Base-by-base conservation (phyloP, 2,329 filamentous ascomycete species). In the Hypoxylon sp. region DNA sequence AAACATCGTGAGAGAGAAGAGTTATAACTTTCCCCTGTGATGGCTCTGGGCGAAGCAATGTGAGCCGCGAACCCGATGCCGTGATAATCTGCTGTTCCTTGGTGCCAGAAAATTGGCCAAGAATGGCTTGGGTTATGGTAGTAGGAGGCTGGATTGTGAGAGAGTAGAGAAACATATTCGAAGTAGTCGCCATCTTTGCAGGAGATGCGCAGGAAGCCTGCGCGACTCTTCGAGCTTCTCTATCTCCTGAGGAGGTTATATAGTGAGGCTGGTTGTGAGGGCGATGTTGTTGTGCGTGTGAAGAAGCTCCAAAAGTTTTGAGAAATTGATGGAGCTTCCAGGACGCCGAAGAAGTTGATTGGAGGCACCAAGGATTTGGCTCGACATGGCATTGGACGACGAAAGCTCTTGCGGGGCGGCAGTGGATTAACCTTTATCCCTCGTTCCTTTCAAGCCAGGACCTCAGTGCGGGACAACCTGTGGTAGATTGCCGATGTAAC, bases 31-130 rank as follows among this genome's bases (percentile, higher is more conserved):
- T 97, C 72, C 93, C 93, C 77, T 94, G 91, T 1, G 90, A 87
- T 24, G 93, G 90, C 78, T 97, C 93, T 21, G 96, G 93, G 67
- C 94, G 92, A 76, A 97, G 88, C 62, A 99, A 89, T 42, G 92
- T 92, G 68, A 99, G 88, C 73, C 92, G 92, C 68, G 96, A 97
- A 68, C 96, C 96, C 57, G 93, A 95, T 53, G 92, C 95, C 29
- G 94, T 95, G 79, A 98, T 89, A 79, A 99, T 97, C 82, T 98
- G 94, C 85, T 99, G 96, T 82, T 98, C 95, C 83, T 95, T 97
- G 72, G 93, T 97, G 73, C 95, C 94, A 67, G 93, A 91, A 82
- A 98, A 98, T 83, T 98, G 95, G 75, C 96, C 97, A 67, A 97
- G 87, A 72, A 98, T 92, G 71, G 96, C 94, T 82, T 97, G 92